Percentiles rank a stretch among this genome's conserved stretches.
Conservation (phyloP, 495 filamentous ascomycete species). For the Neurospora sp. region DNA sequence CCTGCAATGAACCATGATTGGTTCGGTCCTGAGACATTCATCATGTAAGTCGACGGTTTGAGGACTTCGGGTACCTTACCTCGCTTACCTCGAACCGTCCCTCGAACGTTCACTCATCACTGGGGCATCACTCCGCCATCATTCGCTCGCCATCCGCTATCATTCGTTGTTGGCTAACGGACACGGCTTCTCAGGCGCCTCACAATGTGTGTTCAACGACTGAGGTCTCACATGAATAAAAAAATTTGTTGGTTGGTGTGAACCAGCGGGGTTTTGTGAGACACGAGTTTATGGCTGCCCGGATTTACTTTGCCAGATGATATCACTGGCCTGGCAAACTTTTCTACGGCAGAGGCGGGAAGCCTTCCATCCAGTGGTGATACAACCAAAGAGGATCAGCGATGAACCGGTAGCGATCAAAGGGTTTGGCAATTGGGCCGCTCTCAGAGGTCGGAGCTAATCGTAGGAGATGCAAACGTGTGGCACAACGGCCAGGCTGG, state of each 20-base stretch:
- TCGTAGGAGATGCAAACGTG: background rate
- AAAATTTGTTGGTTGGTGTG: background rate
- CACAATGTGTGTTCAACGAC: no score
- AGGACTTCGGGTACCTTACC: background rate
- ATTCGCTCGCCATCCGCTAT: background rate
- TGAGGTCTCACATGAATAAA: no score
- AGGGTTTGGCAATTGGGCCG: background rate
- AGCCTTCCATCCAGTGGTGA: background rate
- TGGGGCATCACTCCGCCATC: background rate
- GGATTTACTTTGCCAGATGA: background rate
- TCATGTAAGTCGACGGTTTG: background rate
- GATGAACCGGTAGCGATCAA: background rate
- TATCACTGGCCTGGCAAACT: background rate
- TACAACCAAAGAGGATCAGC: background rate
- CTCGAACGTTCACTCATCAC: no score
- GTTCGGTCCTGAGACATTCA: no score
- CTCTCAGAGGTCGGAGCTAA: background rate
- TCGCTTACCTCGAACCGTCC: background rate
- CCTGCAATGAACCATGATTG: no score
- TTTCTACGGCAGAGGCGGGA: background rate
- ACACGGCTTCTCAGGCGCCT: background rate
- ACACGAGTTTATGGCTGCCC: background rate
- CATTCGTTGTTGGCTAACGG: background rate
- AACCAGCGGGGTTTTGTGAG: background rate
- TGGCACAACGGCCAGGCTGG: background rate